Base-by-base conservation (phyloP, 176 grass and related monocot genomes). In the Eragrostis nindensis region DNA sequence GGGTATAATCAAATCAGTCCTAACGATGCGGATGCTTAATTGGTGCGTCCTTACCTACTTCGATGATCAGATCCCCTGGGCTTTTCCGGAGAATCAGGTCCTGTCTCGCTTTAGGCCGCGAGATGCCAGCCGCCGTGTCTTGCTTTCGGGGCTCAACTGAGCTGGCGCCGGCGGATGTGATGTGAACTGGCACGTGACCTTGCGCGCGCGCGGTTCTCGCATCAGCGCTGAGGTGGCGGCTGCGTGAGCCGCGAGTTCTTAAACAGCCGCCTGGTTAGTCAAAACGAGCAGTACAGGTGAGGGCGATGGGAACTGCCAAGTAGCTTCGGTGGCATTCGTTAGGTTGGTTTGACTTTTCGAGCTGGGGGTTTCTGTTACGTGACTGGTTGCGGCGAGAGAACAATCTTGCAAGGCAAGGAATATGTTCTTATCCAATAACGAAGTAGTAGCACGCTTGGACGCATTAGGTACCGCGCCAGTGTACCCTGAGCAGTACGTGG, bases 351-450 rank as follows among this genome's bases (percentile, higher is more conserved):
- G 86, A 84, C 61, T 7, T 36, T n/a, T 36, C 17, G 38, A 42
- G n/a, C 2, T 60, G 8, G 48, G 56, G 56, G 8, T 41, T 5
- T 5, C 29, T 13, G 21, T 10, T 55, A 14, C 11, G 56, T 53
- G 30, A 25, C 8, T n/a, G 47, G 21, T 13, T 4, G 10, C 17
- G 8, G 38, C 67, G 7, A 45, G 63, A 16, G 17, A 11, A 19
- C 67, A 61, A 48, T 64, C 86, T 83, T 87, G 86, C 66, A 12
- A 66, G 48, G 16, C 80, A 83, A 87, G 80, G 25, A 46, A 65
- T 39, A 3, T 27, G 12, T 26, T 27, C 24, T 61, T 27, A 61
- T 61, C 24, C 24, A 10, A 44, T 44, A 61, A 61, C 22, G 22
- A 9, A 60, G 2, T 10, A 12, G 46, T 55, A 21, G 8, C 46